Percentiles rank a stretch among this genome's conserved stretches.
phyloP scores from a whole-genome alignment of 148 eudicot genomes.

The Silene uniflora region DNA sequence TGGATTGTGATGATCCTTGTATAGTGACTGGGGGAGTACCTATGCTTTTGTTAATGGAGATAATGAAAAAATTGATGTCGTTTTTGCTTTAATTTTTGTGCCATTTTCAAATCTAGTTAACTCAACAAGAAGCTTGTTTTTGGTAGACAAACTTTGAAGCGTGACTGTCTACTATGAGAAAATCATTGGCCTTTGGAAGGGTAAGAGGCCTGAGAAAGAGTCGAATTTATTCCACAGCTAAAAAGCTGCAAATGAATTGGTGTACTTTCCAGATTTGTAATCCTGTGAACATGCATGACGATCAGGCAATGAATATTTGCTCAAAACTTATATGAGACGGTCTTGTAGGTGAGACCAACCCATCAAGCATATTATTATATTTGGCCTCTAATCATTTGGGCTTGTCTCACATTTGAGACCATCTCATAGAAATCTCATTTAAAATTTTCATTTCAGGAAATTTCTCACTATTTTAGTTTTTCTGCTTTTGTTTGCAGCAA shows the following conservation, averaged over 20 bases:
- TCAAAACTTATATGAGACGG: neutral
- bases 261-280: too few species aligned
- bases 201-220: neutral
- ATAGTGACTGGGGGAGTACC: too few species aligned
- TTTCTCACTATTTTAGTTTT: conserved; percentile 5
- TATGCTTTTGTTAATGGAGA: neutral
- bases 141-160: too few species aligned
- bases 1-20: neutral
- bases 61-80: neutral
- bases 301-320: neutral
- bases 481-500: conserved; percentile 45
- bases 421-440: neutral
- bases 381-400: neutral
- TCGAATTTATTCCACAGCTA: neutral
- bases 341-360: neutral
- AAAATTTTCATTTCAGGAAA: neutral
- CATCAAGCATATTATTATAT: neutral
- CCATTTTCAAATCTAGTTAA: neutral
- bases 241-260: neutral
- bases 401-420: neutral
- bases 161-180: neutral
- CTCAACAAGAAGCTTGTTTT: neutral
- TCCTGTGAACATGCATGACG: too few species aligned
- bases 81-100: neutral
- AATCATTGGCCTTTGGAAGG: neutral